Evolutionary conservation across 495 filamentous ascomycete species (phyloP), one percentile per base, ranked within the genome.

Genomic region (Tuber aestivum): DNA sequence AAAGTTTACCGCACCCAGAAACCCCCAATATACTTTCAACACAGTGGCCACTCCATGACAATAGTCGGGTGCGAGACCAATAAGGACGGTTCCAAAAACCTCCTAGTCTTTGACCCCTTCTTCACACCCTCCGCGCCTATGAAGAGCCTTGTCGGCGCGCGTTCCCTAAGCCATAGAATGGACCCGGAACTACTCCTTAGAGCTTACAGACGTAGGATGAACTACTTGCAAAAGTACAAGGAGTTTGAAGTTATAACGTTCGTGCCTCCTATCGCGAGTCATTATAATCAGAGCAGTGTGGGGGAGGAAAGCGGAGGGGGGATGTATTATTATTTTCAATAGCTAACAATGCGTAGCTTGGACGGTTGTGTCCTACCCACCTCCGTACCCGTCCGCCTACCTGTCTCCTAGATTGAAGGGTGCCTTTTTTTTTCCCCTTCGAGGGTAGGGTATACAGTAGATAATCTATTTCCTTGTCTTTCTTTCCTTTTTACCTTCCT

Each of bases 21-120:
- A 3, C 90, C 95, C 35, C 94, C 95, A 2, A 89, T 98, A 69
- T 97, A 97, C 83, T 92, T 97, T 78, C 95, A 99, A 83, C 92
- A 96, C 50, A 74, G 76, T 90, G 94, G 94, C 9, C 95, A 99
- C 81, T 97, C 94, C 7, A 87, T 97, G 85, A 97, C 94, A 1
- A 94, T 98, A 65, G 86, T 99, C 72, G 95, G 95, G 1, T 87
- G 97, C 50, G 94, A 97, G 81, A 86, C 87, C 40, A 87, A 87
- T 14, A 86, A 83, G 44, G 87, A 91, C 75, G 94, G 93, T 42
- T 84, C 84, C 42, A 87, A 88, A 71, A 91, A 92, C 77, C 84
- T 99, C 14, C 84, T 99, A 5, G 91, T 97, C 32, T 97, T 97
- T 80, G 95, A 98, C 83, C 94, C 95, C 1, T 92, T 92, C 85